phyloP scores from a whole-genome alignment of 2,329 filamentous ascomycete species.

The Shiraia bambusicola region DNA sequence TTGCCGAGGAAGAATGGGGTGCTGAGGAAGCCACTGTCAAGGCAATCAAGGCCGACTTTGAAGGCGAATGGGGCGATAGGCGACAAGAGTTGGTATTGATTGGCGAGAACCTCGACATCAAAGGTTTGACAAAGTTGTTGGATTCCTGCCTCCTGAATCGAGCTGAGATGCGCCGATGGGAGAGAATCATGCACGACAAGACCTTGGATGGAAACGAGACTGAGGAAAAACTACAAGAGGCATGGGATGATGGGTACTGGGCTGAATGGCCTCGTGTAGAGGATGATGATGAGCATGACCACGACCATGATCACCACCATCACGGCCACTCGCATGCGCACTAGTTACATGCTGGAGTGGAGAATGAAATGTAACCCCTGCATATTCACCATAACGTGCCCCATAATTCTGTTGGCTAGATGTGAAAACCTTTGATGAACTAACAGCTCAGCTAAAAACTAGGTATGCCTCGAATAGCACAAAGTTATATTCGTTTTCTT shows the following conservation, averaged over 20 bases:
- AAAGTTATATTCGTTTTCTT: conserved; percentile 9
- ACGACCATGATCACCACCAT: conserved; percentile 13
- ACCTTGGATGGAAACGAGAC: conserved; percentile 42
- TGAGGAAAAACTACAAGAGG: conserved; percentile 49
- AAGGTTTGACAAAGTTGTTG: conserved; percentile 54
- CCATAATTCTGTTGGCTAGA: neutral
- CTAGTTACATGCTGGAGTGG: neutral
- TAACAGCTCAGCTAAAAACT: neutral
- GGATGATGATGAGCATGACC: conserved; percentile 30
- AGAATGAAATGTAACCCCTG: too few species aligned
- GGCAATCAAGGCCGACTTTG: conserved; percentile 54
- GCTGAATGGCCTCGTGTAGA: conserved; percentile 47
- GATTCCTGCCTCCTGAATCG: conserved; percentile 65
- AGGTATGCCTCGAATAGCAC: conserved; percentile 23
- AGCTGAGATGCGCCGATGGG: conserved; percentile 52
- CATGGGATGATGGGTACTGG: conserved; percentile 65
- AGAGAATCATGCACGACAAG: conserved; percentile 41
- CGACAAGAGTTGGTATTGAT: conserved; percentile 75
- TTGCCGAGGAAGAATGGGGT: conserved; percentile 55
- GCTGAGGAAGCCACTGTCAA: conserved; percentile 51
- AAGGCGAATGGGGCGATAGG: conserved; percentile 64
- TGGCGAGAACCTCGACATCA: conserved; percentile 62
- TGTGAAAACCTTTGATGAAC: neutral
- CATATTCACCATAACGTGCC: neutral
- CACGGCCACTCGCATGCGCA: conserved; percentile 1